phyloP scores from a whole-genome alignment of 306 rosid genomes.

The Cyclanthera cordifolia region DNA sequence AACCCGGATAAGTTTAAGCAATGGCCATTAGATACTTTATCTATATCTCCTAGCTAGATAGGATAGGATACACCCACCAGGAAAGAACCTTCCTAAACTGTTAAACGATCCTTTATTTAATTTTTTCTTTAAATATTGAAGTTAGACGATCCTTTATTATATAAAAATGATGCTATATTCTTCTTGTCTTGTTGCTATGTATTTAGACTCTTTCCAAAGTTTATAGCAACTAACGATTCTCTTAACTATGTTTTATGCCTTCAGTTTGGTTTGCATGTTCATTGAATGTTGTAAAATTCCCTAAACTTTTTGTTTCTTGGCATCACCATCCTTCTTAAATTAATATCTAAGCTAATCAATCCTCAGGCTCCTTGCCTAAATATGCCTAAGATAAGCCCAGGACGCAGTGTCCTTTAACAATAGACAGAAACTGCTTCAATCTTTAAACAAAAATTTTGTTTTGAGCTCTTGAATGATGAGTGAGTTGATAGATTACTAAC shows the following conservation, averaged over 20 bases:
- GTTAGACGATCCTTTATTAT: background rate
- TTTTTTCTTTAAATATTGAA: too few species aligned
- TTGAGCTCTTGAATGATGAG: background rate
- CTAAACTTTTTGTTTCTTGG: background rate
- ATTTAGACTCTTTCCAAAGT: background rate
- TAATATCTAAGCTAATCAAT: background rate
- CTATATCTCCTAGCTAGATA: background rate
- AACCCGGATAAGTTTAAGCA: background rate
- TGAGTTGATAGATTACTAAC: background rate
- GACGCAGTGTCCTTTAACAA: background rate
- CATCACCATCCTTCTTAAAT: background rate
- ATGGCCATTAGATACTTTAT: background rate
- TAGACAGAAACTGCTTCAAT: background rate
- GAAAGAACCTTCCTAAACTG: background rate
- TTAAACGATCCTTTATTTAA: background rate
- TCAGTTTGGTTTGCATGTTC: background rate
- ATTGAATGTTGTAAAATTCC: background rate
- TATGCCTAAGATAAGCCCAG: background rate
- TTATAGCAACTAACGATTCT: background rate
- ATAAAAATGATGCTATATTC: background rate
- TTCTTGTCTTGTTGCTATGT: background rate
- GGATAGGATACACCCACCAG: background rate
- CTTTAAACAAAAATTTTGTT: background rate
- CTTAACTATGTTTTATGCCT: background rate
- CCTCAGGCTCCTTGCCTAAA: background rate